Evolutionary conservation across 1,284 basidiomycete species (phyloP), one percentile per base, ranked within the genome.

Genomic region (Rhodotorula sp.): DNA sequence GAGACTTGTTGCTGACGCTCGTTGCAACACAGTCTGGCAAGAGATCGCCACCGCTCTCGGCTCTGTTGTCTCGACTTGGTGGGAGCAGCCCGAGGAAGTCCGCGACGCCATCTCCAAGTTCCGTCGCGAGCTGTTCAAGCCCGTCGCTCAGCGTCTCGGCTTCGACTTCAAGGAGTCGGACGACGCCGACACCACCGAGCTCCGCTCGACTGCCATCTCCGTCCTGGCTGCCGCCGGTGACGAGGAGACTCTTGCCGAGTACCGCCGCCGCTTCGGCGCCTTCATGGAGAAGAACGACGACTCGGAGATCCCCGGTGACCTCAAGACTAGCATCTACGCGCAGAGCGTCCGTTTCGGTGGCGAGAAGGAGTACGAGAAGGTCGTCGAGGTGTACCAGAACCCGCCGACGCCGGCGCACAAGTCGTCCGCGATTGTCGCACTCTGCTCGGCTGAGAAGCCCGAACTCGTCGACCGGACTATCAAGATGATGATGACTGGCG

Each of bases 251-350:
- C 84, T 97, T 20, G 87, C 95, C 47, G 87, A 89, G 73, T 49
- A 68, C 47, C 54, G 54, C 23, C 93, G 96, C 79, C 86, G 90
- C 2, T 87, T 91, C 78, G 89, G 34, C 4, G 46, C 90, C 0
- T 86, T 97, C 48, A 87, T 92, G 49, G 88, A 90, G 79, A 91
- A 92, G 43, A 92, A 92, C 3, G 87, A 91, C 78, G 84, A 87
- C 64, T 86, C 89, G 73, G 86, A 29, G 26, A 56, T 92, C 49
- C 91, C 91, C 76, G 89, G 88, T 73, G 88, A 90, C 12, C 84
- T 97, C 74, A 87, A 86, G 34, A 84, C 95, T 62, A 84, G 91
- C 71, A 85, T 72, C 21, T 56, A 70, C 48, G 58, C 51, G 7
- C 26, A 52, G 18, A 43, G 48, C 3, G 56, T 67, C 31, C 56